These are phyloP conservation scores for Trichophyton rubrum DNA, from an alignment of 2,329 filamentous ascomycete genomes.

Conservation along the genomic window DNA sequence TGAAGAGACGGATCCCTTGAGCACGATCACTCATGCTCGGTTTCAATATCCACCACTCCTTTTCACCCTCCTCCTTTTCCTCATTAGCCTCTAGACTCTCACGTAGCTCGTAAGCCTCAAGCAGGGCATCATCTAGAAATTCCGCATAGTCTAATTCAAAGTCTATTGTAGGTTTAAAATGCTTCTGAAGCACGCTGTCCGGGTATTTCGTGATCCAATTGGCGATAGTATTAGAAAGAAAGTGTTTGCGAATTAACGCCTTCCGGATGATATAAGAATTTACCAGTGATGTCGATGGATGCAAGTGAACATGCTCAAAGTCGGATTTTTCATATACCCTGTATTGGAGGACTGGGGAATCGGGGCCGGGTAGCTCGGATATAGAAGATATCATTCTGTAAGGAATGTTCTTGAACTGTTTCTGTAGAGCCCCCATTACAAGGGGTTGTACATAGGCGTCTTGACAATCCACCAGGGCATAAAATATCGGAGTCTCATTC, in stretches of 20 bases:
- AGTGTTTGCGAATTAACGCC: constrained; percentile 92
- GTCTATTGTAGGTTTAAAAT: constrained; percentile 66
- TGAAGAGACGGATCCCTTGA: constrained; percentile 84
- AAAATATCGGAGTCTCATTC: constrained; percentile 33
- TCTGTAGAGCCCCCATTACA: constrained; percentile 58
- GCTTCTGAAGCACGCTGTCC: constrained; percentile 50
- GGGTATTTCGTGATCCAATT: constrained; percentile 82
- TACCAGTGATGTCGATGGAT: constrained; percentile 52
- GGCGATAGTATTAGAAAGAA: constrained; percentile 68
- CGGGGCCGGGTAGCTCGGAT: constrained; percentile 35
- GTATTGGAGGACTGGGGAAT: constrained; percentile 57
- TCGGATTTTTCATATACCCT: constrained; percentile 76
- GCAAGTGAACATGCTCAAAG: constrained; percentile 58
- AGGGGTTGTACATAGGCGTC: constrained; percentile 83
- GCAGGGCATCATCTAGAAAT: constrained; percentile 83
- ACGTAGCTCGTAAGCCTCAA: constrained; percentile 78
- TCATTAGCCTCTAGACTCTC: constrained; percentile 65
- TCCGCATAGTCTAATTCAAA: constrained; percentile 96
- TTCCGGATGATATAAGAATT: constrained; percentile 95
- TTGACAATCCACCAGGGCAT: constrained; percentile 71
- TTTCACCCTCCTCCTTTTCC: constrained; percentile 46
- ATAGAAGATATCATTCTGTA: constrained; percentile 45
- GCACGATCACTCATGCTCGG: constrained; percentile 95
- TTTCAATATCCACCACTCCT: constrained; percentile 96
- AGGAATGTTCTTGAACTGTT: constrained; percentile 43